phyloP scores from a whole-genome alignment of 1,139 yeast genomes.

The Saccharomyces hybrid region DNA sequence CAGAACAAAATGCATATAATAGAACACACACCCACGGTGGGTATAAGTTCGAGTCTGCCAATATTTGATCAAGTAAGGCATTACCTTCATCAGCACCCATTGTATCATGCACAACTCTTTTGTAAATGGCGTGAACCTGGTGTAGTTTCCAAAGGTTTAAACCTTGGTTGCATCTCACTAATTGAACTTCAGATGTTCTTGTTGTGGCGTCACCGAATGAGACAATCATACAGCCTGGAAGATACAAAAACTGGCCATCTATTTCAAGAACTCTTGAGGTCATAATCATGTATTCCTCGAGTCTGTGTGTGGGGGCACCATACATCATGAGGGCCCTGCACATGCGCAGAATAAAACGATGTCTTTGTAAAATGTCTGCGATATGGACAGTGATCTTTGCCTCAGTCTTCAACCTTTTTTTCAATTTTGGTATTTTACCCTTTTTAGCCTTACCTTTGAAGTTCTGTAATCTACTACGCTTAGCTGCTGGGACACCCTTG shows the following conservation, averaged over 20 bases:
- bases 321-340: slow-evolving; percentile 85
- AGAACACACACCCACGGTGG: slow-evolving; percentile 74
- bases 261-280: slow-evolving; percentile 83
- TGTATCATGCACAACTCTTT: slow-evolving; percentile 80
- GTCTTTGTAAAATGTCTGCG: slow-evolving; percentile 80
- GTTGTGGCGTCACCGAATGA: slow-evolving; percentile 91
- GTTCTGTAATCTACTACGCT: neutral
- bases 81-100: slow-evolving; percentile 85
- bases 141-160: slow-evolving; percentile 72
- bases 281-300: slow-evolving; percentile 87
- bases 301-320: slow-evolving; percentile 92
- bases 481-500: neutral
- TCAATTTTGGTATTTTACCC: slow-evolving; percentile 24
- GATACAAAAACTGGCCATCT: slow-evolving; percentile 82
- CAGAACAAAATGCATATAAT: slow-evolving; percentile 72
- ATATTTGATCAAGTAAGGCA: slow-evolving; percentile 54
- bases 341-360: slow-evolving; percentile 71
- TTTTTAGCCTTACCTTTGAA: slow-evolving; percentile 2
- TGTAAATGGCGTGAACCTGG: slow-evolving; percentile 75
- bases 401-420: slow-evolving; percentile 39
- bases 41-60: slow-evolving; percentile 54
- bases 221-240: slow-evolving; percentile 91
- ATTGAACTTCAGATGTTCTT: slow-evolving; percentile 86
- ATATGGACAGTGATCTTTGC: slow-evolving; percentile 81
- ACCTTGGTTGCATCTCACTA: slow-evolving; percentile 82